A percentile compares a stretch with the other conserved stretches of the same genome.
Evolutionary conservation across 192 early-diverging fungal genomes (phyloP).

Genomic region (Coemansia sp.): DNA sequence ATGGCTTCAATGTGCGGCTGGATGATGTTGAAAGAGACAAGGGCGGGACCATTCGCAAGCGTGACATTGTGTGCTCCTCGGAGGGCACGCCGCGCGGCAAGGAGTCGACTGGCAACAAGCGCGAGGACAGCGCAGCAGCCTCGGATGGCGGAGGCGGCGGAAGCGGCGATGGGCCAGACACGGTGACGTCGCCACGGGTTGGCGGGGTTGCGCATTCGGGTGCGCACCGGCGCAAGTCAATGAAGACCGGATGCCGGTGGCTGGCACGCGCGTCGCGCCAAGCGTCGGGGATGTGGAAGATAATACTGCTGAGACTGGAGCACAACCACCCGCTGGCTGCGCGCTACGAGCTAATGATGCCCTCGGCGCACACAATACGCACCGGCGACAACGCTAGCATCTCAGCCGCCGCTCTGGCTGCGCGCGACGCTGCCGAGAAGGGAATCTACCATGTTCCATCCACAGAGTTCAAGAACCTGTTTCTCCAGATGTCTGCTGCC

Average conservation of each 20-base stretch:
- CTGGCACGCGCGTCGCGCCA: constrained; percentile 56
- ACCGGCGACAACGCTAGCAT: constrained; percentile 49
- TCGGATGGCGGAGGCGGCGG: constrained; percentile 17
- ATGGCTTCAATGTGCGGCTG: constrained; percentile 56
- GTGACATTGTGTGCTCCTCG: constrained; percentile 57
- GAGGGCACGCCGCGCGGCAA: constrained; percentile 54
- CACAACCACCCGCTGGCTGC: constrained; percentile 54
- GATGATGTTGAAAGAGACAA: constrained; percentile 58
- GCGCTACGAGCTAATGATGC: constrained; percentile 33
- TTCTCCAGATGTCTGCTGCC: constrained; percentile 46
- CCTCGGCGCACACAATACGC: constrained; percentile 12
- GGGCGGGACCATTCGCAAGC: constrained; percentile 53
- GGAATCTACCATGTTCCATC: constrained; percentile 39
- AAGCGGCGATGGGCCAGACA: constrained; percentile 7
- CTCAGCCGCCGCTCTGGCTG: constrained; percentile 36
- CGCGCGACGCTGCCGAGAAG: constrained; percentile 29
- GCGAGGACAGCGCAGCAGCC: constrained; percentile 37
- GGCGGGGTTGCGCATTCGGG: constrained; percentile 39
- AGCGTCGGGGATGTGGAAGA: constrained; percentile 56
- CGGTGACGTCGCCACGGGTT: constrained; percentile 4
- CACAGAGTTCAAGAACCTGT: constrained; percentile 48
- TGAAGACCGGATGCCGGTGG: constrained; percentile 57
- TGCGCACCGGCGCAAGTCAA: constrained; percentile 55
- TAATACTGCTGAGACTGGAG: constrained; percentile 53
- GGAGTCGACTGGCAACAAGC: constrained; percentile 36